Percentiles rank a stretch among this genome's conserved stretches.
These are phyloP conservation scores for Scedosporium boydii DNA, from an alignment of 2,329 filamentous ascomycete genomes.

Conservation along the genomic window DNA sequence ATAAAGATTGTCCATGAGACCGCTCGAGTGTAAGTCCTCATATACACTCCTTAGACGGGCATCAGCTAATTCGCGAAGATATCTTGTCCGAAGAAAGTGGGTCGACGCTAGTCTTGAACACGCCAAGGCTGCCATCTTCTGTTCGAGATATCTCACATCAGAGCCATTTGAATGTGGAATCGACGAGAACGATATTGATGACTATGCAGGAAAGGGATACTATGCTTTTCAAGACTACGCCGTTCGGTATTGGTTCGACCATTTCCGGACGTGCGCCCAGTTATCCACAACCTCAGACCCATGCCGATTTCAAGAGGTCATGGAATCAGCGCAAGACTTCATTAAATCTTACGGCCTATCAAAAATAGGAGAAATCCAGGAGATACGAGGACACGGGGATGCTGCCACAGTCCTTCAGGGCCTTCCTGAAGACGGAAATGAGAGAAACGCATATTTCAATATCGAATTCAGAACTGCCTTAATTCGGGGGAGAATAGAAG, in stretches of 20 bases:
- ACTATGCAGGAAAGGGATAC: not conserved
- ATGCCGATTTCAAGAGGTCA: not conserved
- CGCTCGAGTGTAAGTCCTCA: not conserved
- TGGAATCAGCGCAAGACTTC: not conserved
- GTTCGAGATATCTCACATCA: not conserved
- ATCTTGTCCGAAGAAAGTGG: not conserved
- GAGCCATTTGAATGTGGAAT: not conserved
- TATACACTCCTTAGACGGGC: not conserved
- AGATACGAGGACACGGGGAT: too few relatives aligned
- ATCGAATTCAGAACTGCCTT: not conserved
- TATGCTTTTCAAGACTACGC: not conserved
- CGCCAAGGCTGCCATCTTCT: not conserved
- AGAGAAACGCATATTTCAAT: not conserved
- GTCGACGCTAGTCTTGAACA: not conserved
- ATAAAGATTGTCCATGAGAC: not conserved
- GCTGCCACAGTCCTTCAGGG: too few relatives aligned
- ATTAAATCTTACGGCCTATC: too few relatives aligned
- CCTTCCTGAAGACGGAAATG: too few relatives aligned
- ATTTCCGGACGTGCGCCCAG: not conserved
- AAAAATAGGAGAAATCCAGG: too few relatives aligned
- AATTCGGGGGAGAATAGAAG: not conserved
- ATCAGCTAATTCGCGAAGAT: not conserved
- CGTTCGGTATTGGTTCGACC: not conserved
- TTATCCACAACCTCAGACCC: not conserved
- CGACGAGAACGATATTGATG: too few relatives aligned